A percentile compares a stretch with the other conserved stretches of the same genome.
Evolutionary conservation across 2,329 filamentous ascomycete species (phyloP).

Genomic region (Aschersonia sp.): DNA sequence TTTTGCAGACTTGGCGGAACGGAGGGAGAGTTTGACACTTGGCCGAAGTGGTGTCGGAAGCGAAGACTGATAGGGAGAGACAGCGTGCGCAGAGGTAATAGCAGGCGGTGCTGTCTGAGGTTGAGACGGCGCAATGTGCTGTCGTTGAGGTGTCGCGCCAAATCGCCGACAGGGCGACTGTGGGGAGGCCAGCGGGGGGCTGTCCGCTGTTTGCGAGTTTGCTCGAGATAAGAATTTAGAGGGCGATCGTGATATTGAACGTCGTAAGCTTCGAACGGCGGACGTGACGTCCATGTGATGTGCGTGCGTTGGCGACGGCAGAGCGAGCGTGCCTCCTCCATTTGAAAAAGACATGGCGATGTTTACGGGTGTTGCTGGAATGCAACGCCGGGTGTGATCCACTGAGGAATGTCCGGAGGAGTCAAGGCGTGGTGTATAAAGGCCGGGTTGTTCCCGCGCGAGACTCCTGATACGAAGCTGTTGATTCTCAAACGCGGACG

Average conservation of each 20-base stretch:
- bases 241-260: conserved; percentile 84
- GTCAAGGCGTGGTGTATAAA: background rate
- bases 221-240: conserved; percentile 61
- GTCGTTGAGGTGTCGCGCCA: conserved; percentile 20
- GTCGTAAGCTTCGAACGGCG: conserved; percentile 67
- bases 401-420: conserved; percentile 12
- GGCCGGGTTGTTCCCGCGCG: no score
- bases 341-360: conserved; percentile 43
- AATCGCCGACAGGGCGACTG: conserved; percentile 37
- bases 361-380: conserved; percentile 8
- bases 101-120: conserved; percentile 21
- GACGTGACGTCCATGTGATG: conserved; percentile 73
- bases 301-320: conserved; percentile 72
- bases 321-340: conserved; percentile 61
- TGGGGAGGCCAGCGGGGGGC: conserved; percentile 30
- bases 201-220: conserved; percentile 30
- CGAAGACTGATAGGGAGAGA: conserved; percentile 25
- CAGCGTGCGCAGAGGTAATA: conserved; percentile 13
- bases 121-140: conserved; percentile 15
- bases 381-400: conserved; percentile 14
- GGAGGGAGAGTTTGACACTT: conserved; percentile 50
- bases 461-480: no score
- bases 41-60: conserved; percentile 51
- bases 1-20: conserved; percentile 46
- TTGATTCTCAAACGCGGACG: background rate